Base-by-base conservation (phyloP, 352 stramenopile genomes). In the Aphanomyces stellatus region DNA sequence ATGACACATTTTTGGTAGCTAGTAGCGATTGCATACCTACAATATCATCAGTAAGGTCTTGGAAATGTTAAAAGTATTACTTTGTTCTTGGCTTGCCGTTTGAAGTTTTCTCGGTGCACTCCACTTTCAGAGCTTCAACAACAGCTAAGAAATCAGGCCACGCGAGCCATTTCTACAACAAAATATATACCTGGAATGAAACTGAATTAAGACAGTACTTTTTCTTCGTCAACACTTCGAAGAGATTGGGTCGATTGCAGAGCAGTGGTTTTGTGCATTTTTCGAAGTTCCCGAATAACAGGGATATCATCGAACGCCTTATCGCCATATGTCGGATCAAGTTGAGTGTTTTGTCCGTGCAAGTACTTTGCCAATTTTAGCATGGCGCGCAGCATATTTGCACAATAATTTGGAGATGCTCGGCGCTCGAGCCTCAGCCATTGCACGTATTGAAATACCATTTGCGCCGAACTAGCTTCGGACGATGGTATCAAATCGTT, bases 361-460 rank as follows among this genome's bases (percentile, higher is more conserved):
- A 79, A 61, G 71, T 80, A 90, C 46, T 88, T 90, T 13, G 87
- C 68, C 2, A 90, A 51, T 51, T 90, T 90, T 24, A 75, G 80
- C 28, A 90, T 62, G 4, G 79, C 81, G 46, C 81, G 67, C n/a
- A 90, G 63, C 33, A 90, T 70, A 61, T 90, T 90, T 35, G 81
- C 81, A 71, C 87, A 80, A 60, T 90, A 90, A 24, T 77, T 82
- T 3, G 74, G 67, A 27, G 78, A 85, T 48, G 87, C 79, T 30
- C 74, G 28, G 34, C 78, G 62, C 24, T 22, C 53, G 1, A 56
- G 55, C 28, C 78, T 73, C 37, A 90, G 37, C 79, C 77, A 90
- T 8, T 88, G 51, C 24, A 88, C 71, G 65, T 88, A 90, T 42
- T 82, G 65, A 28, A 90, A 72, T 35, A 90, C 69, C 8, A 49